phyloP scores from a whole-genome alignment of 1,139 yeast genomes.

The Taiozyma sp. region DNA sequence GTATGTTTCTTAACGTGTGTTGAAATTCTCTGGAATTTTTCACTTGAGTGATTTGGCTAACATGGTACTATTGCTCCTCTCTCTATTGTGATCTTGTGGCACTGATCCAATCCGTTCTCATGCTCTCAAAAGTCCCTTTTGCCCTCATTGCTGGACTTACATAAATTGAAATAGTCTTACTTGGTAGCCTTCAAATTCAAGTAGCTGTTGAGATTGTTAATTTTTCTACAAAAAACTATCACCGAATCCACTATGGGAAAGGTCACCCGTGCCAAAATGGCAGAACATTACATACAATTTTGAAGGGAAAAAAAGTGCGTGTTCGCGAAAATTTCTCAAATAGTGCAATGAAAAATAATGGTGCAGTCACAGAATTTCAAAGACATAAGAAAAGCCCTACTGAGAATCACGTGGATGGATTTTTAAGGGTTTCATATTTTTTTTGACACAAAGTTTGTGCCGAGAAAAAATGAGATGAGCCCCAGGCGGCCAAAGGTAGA shows the following conservation, averaged over 20 bases:
- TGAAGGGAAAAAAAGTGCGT: background rate
- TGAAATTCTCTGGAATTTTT: background rate
- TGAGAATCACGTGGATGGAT: background rate
- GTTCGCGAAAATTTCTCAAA: background rate
- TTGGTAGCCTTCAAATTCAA: constrained; percentile 1
- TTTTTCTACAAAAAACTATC: background rate
- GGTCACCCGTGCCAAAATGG: background rate
- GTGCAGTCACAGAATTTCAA: background rate
- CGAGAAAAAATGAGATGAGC: background rate
- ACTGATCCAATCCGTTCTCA: background rate
- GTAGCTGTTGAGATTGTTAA: background rate
- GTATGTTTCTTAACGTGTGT: background rate
- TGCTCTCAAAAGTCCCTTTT: background rate
- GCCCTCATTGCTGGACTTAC: constrained; percentile 2
- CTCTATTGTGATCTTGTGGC: background rate
- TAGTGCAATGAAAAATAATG: background rate
- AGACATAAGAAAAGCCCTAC: background rate
- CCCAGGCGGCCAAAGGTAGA: background rate
- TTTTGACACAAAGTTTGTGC: background rate
- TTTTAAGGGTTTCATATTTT: background rate
- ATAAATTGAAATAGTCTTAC: constrained; percentile 1
- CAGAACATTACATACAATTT: background rate
- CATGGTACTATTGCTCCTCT: background rate
- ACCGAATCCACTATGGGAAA: background rate
- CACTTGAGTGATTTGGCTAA: background rate